Conservation (phyloP, 2,329 filamentous ascomycete genomes). For the Neonectria faginata region DNA sequence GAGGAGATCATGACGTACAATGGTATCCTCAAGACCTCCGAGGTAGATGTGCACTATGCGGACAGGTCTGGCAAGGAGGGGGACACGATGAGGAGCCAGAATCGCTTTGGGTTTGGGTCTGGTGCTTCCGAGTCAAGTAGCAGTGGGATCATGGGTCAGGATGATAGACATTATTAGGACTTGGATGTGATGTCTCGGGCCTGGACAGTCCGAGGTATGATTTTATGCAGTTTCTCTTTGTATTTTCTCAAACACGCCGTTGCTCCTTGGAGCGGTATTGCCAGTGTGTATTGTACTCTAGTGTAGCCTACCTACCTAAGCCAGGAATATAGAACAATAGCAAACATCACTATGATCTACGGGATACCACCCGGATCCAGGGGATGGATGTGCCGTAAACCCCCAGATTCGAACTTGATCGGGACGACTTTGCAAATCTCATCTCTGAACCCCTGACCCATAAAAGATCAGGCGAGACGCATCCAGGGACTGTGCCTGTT, state of each 20-base stretch:
- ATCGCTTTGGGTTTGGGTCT: slow-evolving; percentile 12
- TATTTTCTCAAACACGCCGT: not conserved
- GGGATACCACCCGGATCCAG: not conserved
- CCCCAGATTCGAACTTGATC: not conserved
- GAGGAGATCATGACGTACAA: slow-evolving; percentile 56
- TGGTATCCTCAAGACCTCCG: slow-evolving; percentile 52
- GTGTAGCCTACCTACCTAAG: no score
- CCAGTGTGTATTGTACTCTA: not conserved
- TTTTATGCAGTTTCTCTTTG: slow-evolving; percentile 2
- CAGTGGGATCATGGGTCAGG: slow-evolving; percentile 18
- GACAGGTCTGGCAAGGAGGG: slow-evolving; percentile 17
- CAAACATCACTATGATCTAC: not conserved
- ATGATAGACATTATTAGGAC: slow-evolving; percentile 10
- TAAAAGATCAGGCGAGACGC: not conserved
- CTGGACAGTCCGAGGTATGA: not conserved
- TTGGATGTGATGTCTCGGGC: not conserved
- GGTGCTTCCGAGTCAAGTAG: slow-evolving; percentile 21
- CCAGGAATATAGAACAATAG: not conserved
- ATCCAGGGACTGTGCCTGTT: no score
- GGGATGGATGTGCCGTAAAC: not conserved
- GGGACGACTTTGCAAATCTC: not conserved
- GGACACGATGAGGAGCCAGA: not conserved
- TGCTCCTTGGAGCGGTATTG: not conserved
- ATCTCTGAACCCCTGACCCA: not conserved
- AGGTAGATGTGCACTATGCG: slow-evolving; percentile 31